phyloP scores from a whole-genome alignment of 331 rosid genomes.

The Prunus yedoensis region DNA sequence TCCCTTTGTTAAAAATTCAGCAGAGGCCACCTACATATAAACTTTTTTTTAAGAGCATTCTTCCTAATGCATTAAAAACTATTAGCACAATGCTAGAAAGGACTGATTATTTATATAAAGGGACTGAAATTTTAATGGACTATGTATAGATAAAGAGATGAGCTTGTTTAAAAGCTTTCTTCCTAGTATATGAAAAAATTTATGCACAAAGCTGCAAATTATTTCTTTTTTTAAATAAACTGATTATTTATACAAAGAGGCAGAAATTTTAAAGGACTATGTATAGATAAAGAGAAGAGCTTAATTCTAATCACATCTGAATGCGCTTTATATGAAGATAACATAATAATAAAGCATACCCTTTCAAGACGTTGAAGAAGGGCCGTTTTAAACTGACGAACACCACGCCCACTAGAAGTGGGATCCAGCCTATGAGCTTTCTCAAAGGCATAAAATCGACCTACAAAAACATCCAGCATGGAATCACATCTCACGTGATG shows the following conservation, averaged over 20 bases:
- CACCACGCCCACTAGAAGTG: constrained; percentile 95
- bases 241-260: not conserved
- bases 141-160: not conserved
- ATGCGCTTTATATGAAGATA: not conserved
- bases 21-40: not conserved
- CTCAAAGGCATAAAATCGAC: constrained; percentile 96
- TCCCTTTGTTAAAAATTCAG: not conserved
- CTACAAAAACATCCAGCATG: constrained; percentile 38
- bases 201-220: not conserved
- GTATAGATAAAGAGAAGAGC: not conserved
- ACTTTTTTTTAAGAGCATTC: too few species aligned
- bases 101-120: not conserved
- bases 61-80: too few species aligned
- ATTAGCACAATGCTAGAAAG: not conserved
- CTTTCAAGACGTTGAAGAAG: constrained; percentile 97
- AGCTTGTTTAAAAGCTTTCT: not conserved
- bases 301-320: not conserved
- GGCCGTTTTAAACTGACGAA: constrained; percentile 94
- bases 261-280: not conserved
- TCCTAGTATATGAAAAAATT: not conserved
- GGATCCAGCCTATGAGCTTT: constrained; percentile 98
- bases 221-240: not conserved
- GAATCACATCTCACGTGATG: not conserved
- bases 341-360: constrained; percentile 38
- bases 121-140: not conserved